Percentiles rank a stretch among this genome's conserved stretches.
Evolutionary conservation across 768 basidiomycete species (phyloP).

Genomic region (Daedaleopsis nitida): DNA sequence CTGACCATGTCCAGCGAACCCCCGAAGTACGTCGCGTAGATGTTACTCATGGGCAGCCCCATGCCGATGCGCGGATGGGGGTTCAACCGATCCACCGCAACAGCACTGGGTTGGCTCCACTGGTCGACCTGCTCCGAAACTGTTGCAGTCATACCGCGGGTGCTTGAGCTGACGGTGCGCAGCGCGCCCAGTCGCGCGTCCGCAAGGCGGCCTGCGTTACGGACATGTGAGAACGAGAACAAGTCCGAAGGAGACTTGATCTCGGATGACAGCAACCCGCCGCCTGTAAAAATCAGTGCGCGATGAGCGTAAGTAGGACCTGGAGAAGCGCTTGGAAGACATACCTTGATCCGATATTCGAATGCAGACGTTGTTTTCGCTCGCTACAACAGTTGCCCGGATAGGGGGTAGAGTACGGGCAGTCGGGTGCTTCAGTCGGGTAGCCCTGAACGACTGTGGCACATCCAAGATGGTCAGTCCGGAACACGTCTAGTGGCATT

Average conservation of each 20-base stretch:
- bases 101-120: constrained; percentile 39
- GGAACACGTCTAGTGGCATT: background rate
- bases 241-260: constrained; percentile 72
- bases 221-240: constrained; percentile 87
- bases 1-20: constrained; percentile 79
- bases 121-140: constrained; percentile 74
- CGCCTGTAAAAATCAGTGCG: constrained; percentile 47
- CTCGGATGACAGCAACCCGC: constrained; percentile 60
- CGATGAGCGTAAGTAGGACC: background rate
- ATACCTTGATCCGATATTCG: constrained; percentile 91
- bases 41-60: constrained; percentile 87
- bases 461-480: background rate
- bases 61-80: constrained; percentile 74
- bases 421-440: constrained; percentile 50
- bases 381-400: constrained; percentile 73
- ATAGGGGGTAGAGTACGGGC: constrained; percentile 58
- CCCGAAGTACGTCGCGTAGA: constrained; percentile 87
- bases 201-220: constrained; percentile 73
- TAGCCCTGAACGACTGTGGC: constrained; percentile 71
- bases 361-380: constrained; percentile 71
- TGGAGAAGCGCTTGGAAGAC: background rate
- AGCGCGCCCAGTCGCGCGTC: constrained; percentile 67
- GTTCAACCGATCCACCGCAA: constrained; percentile 46
- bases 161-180: constrained; percentile 60
- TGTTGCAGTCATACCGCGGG: constrained; percentile 71